These are phyloP conservation scores for Euphorbia celastroides DNA, from an alignment of 441 rosid species.

Conservation along the genomic window DNA sequence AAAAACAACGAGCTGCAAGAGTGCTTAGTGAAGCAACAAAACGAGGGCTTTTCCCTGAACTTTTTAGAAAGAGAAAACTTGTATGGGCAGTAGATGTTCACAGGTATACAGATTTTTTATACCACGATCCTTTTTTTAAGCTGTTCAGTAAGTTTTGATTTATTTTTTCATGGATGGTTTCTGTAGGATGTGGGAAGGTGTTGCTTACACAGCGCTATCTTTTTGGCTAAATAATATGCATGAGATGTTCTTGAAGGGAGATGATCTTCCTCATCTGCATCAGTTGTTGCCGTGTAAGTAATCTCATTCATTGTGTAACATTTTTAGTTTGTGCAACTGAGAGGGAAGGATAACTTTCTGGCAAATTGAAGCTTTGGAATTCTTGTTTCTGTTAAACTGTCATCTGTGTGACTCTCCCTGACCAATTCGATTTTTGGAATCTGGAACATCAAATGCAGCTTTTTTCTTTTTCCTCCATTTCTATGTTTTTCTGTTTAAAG, in stretches of 20 bases:
- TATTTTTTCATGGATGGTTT: constrained; percentile 22
- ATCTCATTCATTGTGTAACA: constrained; percentile 11
- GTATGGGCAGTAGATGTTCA: constrained; percentile 90
- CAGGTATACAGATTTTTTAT: constrained; percentile 37
- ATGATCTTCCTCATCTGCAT: constrained; percentile 82
- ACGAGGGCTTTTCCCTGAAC: constrained; percentile 84
- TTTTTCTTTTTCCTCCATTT: not conserved
- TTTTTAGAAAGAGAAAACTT: constrained; percentile 76
- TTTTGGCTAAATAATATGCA: constrained; percentile 71
- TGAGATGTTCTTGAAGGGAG: constrained; percentile 45
- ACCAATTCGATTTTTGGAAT: not conserved
- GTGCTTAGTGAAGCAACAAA: constrained; percentile 78
- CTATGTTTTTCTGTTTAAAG: not conserved
- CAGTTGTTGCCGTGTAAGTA: constrained; percentile 83
- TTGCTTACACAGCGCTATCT: constrained; percentile 67
- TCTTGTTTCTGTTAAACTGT: not conserved
- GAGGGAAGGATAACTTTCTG: not conserved
- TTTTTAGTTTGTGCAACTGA: constrained; percentile 1
- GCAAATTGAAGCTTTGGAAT: not conserved
- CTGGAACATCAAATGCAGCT: not conserved
- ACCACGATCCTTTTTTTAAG: constrained; percentile 9
- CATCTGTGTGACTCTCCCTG: not conserved
- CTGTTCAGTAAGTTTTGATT: not conserved
- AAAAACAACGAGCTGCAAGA: constrained; percentile 80
- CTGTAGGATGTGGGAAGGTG: constrained; percentile 91